Evolutionary conservation across 352 stramenopile genomes (phyloP).

Genomic region (Pythium sukuiense): DNA sequence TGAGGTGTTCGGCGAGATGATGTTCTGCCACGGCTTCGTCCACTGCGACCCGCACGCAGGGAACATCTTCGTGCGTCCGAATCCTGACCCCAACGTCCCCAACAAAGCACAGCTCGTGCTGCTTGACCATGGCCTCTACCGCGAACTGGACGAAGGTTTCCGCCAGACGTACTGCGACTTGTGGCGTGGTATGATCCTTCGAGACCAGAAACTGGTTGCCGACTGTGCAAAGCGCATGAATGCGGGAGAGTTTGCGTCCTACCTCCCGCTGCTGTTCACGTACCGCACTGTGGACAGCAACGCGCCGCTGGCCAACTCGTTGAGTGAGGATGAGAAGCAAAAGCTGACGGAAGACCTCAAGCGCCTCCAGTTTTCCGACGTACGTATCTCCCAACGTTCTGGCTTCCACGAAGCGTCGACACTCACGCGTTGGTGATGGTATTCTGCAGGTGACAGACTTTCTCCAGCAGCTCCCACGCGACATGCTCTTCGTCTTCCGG

Average conservation of each 20-base stretch:
- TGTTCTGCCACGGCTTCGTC: constrained; percentile 95
- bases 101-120: constrained; percentile 92
- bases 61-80: constrained; percentile 90
- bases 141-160: constrained; percentile 92
- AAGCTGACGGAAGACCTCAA: constrained; percentile 64
- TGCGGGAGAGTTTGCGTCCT: constrained; percentile 59
- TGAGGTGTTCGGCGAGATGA: constrained; percentile 94
- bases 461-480: constrained; percentile 80
- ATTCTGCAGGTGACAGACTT: constrained; percentile 66
- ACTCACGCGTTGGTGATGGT: constrained; percentile 2
- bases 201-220: constrained; percentile 76
- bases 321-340: constrained; percentile 67
- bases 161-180: constrained; percentile 93
- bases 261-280: constrained; percentile 86
- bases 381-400: constrained; percentile 28
- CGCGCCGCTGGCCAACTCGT: constrained; percentile 54
- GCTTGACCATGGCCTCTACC: constrained; percentile 97
- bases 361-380: constrained; percentile 60
- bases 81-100: constrained; percentile 41
- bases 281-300: constrained; percentile 75
- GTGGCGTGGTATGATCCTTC: constrained; percentile 94
- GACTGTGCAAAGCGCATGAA: constrained; percentile 57
- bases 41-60: constrained; percentile 96
- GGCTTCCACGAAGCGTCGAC: neutral
- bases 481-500: constrained; percentile 91